Base-by-base conservation (phyloP, 441 rosid genomes). In the Omphalea diandra region DNA sequence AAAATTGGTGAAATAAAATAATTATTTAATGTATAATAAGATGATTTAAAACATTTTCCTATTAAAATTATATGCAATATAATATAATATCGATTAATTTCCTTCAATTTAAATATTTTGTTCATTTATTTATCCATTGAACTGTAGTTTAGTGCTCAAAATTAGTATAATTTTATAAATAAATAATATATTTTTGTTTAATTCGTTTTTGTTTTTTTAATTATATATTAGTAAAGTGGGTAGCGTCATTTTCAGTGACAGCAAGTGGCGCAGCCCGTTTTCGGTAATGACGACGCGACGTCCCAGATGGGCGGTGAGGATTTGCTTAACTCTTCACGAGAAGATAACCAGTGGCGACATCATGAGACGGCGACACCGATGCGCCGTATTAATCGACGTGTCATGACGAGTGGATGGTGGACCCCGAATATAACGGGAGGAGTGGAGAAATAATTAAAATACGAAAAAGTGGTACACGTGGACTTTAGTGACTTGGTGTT, bases 401-500 rank as follows among this genome's bases (percentile, higher is more conserved):
- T 43, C 47, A 43, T 12, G 14, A 43, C 3, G 47, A 43, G 47
- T 43, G 47, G 47, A 43, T 0, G 2, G 47, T 43, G 47, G 47
- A 10, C 18, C 47, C 47, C 47, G 47, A 43, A 10, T 18, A 32
- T 12, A 27, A 17, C 35, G 27, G 17, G 17, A 55, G 29, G 29
- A 53, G 12, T 5, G 14, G n/a, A 29, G 26, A 44, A 24, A 27
- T 24, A 24, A 6, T 40, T n/a, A 35, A 31, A 68, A 68, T 22
- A 9, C 9, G 15, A 53, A 44, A 26, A 43, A 36, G n/a, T 12
- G 71, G n/a, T n/a, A n/a, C n/a, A n/a, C n/a, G n/a, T n/a, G n/a
- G n/a, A n/a, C n/a, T n/a, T n/a, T n/a, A n/a, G n/a, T n/a, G n/a
- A 66, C 55, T 22, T 43, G 60, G 70, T 10, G 66, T 61, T 56